Evolutionary conservation across 306 rosid species (phyloP).

Genomic region (barrel medic (Medicago truncatula)): MtrunA17r5.0-ANR NC_053045.1:52641001-52641500

Average conservation of each 20-base stretch:
- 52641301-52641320: not conserved
- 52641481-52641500: slow-evolving; percentile 83
- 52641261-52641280: not conserved
- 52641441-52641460: slow-evolving; percentile 96
- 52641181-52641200: slow-evolving; percentile 20
- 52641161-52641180: slow-evolving; percentile 17
- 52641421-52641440: slow-evolving; percentile 76
- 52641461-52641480: slow-evolving; percentile 85
- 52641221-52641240: not conserved
- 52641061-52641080: slow-evolving; percentile 85
- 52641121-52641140: slow-evolving; percentile 87
- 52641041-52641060: slow-evolving; percentile 91
- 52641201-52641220: not conserved
- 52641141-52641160: slow-evolving; percentile 70
- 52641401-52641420: slow-evolving; percentile 37
- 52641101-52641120: slow-evolving; percentile 90
- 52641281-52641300: not conserved
- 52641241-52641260: too few species aligned
- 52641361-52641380: slow-evolving; percentile 7
- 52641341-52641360: not conserved
- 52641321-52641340: slow-evolving; percentile 13
- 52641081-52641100: slow-evolving; percentile 76
- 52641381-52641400: slow-evolving; percentile 4
- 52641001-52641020: slow-evolving; percentile 78
- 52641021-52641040: slow-evolving; percentile 76